A percentile compares a stretch with the other conserved stretches of the same genome.
These are phyloP conservation scores for Pyronema omphalodes DNA, from an alignment of 495 filamentous ascomycete genomes.

Conservation along the genomic window DNA sequence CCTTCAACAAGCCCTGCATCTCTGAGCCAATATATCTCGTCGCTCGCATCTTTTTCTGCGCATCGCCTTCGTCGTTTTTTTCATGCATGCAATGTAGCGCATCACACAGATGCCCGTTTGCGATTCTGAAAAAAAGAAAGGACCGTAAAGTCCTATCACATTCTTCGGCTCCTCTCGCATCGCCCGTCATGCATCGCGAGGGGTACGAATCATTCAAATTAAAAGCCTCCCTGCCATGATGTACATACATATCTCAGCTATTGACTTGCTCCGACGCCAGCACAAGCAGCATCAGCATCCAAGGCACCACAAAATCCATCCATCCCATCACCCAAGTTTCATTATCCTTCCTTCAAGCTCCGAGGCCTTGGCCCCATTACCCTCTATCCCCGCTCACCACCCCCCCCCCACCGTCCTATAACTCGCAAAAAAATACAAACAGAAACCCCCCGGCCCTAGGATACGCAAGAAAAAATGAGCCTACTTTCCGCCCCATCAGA, in stretches of 20 bases:
- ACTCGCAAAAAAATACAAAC: neutral
- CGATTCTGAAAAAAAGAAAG: neutral
- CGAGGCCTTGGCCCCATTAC: no score
- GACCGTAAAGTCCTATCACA: no score
- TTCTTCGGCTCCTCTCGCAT: neutral
- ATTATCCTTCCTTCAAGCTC: no score
- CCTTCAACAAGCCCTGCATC: neutral
- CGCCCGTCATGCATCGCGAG: neutral
- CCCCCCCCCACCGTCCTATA: neutral
- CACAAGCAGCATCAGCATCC: neutral
- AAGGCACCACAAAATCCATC: neutral
- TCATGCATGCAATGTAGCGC: neutral
- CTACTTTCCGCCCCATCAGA: slow-evolving; percentile 20
- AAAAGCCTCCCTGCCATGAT: neutral
- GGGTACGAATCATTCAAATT: neutral
- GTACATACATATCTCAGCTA: neutral
- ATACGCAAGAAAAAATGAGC: slow-evolving; percentile 14
- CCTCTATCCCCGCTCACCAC: no score
- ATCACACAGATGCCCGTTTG: neutral
- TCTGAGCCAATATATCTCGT: neutral
- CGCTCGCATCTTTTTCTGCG: neutral
- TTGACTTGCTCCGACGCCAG: neutral
- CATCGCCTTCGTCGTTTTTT: neutral
- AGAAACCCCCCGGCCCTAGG: neutral
- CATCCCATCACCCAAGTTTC: neutral